Evolutionary conservation across 2,329 filamentous ascomycete species (phyloP).

Genomic region (Monilinia vaccinii-corymbosi): DNA sequence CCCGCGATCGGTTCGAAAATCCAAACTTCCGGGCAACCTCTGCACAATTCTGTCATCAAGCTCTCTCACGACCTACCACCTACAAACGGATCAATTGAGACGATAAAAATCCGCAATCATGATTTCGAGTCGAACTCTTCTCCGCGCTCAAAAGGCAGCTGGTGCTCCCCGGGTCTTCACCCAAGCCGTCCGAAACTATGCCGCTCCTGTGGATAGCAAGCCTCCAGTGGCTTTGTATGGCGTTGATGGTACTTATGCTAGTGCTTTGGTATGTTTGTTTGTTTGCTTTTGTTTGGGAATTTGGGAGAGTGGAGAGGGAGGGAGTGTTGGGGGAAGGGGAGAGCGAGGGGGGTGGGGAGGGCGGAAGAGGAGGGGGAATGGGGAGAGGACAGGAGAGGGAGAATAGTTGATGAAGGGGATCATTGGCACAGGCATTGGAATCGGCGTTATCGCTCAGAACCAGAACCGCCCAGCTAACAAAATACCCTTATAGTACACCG

Average conservation of each 20-base stretch:
- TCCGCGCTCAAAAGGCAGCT: constrained; percentile 26
- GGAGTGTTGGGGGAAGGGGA: constrained; percentile 5
- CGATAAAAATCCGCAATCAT: constrained; percentile 22
- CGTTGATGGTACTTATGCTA: constrained; percentile 95
- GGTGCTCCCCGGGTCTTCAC: constrained; percentile 31
- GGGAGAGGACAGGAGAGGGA: not conserved
- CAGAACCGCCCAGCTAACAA: constrained; percentile 11
- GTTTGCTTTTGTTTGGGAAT: not conserved
- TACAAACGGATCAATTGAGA: constrained; percentile 23
- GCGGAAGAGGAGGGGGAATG: not conserved
- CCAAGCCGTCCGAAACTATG: constrained; percentile 64
- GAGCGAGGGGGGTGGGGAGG: not conserved
- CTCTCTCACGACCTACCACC: constrained; percentile 10
- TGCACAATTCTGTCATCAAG: constrained; percentile 6
- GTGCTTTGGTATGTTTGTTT: constrained; percentile 73
- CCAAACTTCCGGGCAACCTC: constrained; percentile 9
- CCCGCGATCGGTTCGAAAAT: constrained; percentile 5
- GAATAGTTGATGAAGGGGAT: constrained; percentile 1
- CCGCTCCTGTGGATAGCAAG: constrained; percentile 60
- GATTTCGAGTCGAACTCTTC: constrained; percentile 28
- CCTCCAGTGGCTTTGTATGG: constrained; percentile 88
- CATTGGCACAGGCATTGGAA: not conserved
- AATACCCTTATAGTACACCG: constrained; percentile 67
- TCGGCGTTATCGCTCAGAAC: not conserved
- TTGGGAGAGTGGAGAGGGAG: not conserved